phyloP scores from a whole-genome alignment of 164 flowering plant genomes.

The Santalum album region DNA sequence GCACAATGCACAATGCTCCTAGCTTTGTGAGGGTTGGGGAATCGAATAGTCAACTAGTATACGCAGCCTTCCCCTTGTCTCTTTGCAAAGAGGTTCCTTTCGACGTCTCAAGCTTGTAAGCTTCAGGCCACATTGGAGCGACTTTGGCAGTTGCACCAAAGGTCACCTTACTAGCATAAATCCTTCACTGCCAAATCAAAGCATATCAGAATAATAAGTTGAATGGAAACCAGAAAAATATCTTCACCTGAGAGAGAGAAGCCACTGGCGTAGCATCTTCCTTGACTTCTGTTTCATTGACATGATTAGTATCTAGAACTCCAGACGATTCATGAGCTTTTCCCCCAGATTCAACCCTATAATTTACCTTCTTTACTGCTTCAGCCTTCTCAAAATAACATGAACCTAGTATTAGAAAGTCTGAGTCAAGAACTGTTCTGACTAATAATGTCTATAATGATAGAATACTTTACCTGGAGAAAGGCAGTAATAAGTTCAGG shows the following conservation, averaged over 20 bases:
- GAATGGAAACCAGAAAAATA: background rate
- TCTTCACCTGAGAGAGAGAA: conserved; percentile 28
- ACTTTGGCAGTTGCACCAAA: no score
- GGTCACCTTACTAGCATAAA: no score
- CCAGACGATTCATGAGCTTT: conserved; percentile 24
- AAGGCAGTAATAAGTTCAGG: conserved; percentile 75
- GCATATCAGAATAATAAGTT: background rate
- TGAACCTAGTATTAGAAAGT: conserved; percentile 13
- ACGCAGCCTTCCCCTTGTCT: no score
- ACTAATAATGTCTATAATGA: no score
- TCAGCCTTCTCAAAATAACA: conserved; percentile 47
- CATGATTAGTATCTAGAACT: conserved; percentile 20
- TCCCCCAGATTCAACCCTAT: conserved; percentile 25
- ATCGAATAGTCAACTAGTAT: no score
- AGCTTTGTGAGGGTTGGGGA: no score
- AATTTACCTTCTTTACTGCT: conserved; percentile 42
- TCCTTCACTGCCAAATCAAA: background rate
- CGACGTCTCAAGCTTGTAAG: no score
- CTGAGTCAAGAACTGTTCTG: background rate
- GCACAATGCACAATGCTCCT: no score
- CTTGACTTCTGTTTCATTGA: conserved; percentile 17
- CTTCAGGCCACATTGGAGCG: no score
- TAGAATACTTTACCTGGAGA: conserved; percentile 53
- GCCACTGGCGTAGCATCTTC: conserved; percentile 12
- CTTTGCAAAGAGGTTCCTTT: no score